These are phyloP conservation scores for Incumbomyces lentus DNA, from an alignment of 2,329 filamentous ascomycete genomes.

Conservation along the genomic window DNA sequence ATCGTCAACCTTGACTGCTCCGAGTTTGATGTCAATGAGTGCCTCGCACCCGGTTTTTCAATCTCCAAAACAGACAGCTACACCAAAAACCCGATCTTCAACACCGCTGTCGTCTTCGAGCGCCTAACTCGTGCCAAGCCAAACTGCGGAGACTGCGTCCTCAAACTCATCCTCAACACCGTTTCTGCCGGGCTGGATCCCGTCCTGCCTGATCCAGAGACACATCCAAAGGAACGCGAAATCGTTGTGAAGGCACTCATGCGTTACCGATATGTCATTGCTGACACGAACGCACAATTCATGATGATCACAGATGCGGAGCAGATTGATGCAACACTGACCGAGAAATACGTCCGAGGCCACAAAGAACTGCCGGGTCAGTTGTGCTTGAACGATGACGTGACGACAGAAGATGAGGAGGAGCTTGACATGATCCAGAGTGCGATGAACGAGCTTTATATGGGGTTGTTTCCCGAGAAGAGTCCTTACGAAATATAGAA, in stretches of 20 bases:
- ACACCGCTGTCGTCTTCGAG: slow-evolving; percentile 10
- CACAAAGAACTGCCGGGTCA: slow-evolving; percentile 13
- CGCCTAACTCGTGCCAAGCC: slow-evolving; percentile 11
- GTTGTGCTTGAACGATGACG: slow-evolving; percentile 16
- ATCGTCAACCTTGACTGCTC: slow-evolving; percentile 13
- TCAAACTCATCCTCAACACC: slow-evolving; percentile 13
- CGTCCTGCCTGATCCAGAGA: slow-evolving; percentile 9
- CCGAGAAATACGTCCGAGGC: slow-evolving; percentile 8
- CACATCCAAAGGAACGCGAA: slow-evolving; percentile 9
- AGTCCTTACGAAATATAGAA: not conserved
- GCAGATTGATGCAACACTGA: slow-evolving; percentile 12
- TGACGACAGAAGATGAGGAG: slow-evolving; percentile 10
- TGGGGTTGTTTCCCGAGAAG: slow-evolving; percentile 11
- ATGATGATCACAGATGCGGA: slow-evolving; percentile 16
- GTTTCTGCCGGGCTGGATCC: slow-evolving; percentile 10
- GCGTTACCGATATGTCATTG: slow-evolving; percentile 12
- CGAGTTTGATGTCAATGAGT: slow-evolving; percentile 14
- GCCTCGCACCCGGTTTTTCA: slow-evolving; percentile 12
- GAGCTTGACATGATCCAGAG: slow-evolving; percentile 11
- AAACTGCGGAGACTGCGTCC: slow-evolving; percentile 14
- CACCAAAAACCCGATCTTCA: slow-evolving; percentile 12
- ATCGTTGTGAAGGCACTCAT: slow-evolving; percentile 14
- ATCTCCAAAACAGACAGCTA: slow-evolving; percentile 8
- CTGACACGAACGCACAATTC: slow-evolving; percentile 13
- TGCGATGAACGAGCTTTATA: slow-evolving; percentile 13